A percentile compares a stretch with the other conserved stretches of the same genome.
Conservation (phyloP, 768 basidiomycete genomes). For the Cyclocybe cylindracea region DNA sequence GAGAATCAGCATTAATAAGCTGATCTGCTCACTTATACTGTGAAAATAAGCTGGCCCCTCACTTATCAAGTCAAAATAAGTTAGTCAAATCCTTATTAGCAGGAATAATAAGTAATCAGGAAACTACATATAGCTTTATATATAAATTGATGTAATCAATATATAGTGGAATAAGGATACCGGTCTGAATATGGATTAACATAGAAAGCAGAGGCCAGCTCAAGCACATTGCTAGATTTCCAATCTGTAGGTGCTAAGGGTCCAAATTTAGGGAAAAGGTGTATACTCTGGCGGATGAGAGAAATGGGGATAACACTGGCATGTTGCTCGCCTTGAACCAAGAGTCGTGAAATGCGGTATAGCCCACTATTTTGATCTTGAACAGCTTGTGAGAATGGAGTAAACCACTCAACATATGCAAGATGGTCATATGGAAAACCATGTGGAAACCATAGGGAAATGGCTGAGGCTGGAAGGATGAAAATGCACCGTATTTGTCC, state of each 20-base stretch:
- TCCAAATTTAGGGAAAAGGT: no score
- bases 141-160: no score
- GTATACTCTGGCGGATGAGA: no score
- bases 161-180: conserved; percentile 19
- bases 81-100: no score
- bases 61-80: no score
- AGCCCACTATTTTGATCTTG: conserved; percentile 20
- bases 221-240: conserved; percentile 26
- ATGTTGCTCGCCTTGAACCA: conserved; percentile 5
- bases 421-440: conserved; percentile 1
- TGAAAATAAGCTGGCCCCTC: no score
- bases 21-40: no score
- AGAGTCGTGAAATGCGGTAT: conserved; percentile 20
- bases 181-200: conserved; percentile 28
- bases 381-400: conserved; percentile 6
- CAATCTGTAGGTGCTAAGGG: no score
- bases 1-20: no score
- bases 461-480: not conserved
- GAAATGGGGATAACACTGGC: conserved; percentile 5
- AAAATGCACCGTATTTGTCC: conserved; percentile 12
- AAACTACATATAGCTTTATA: no score
- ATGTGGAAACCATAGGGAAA: not conserved
- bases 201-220: conserved; percentile 26
- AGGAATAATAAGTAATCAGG: no score
- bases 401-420: conserved; percentile 20